Base-by-base conservation (phyloP, 1,284 basidiomycete genomes). In the Kalmanozyma brasiliensis region DNA sequence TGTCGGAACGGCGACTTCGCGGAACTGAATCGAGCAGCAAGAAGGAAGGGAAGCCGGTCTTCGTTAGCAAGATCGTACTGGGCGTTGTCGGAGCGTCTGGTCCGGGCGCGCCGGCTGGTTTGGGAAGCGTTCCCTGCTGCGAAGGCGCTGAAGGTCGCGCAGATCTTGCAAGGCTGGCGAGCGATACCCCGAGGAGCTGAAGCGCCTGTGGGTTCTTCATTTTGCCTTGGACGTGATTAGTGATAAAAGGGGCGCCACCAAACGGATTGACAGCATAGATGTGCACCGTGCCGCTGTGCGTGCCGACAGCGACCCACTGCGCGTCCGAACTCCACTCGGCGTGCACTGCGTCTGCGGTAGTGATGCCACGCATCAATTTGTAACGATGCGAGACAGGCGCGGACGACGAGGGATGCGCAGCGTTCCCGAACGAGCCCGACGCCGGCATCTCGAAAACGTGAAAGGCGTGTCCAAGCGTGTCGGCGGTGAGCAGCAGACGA, bases 291-390 rank as follows among this genome's bases (percentile, higher is more conserved):
- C 69, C 69, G 35, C 52, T 72, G 22, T 52, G 59, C 10, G 63
- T 72, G 45, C 63, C 63, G 4, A 72, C 63, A 10, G 56, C 56
- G 29, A 72, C 20, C 58, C 63, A 72, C 41, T 67, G 69, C 1
- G 63, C 56, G 34, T 72, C 63, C 11, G 34, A 33, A 19, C 49
- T 49, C 69, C 69, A 72, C 33, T 59, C 36, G 9, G 69, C 63
- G 1, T 49, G 41, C 16, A 72, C 53, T 1, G 53, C 69, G 17
- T 67, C 63, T 41, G 69, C 69, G 2, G 57, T 52, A 14, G 69
- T 72, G 37, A 67, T 55, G 42, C 69, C 69, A 9, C 69, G 69
- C 36, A 63, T 45, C 7, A 72, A 55, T 52, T 67, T 64, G 47
- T 70, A 70, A 29, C 67, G 52, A 47, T 70, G 67, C 4, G 51